Evolutionary conservation across 2,329 filamentous ascomycete genomes (phyloP).

Genomic region (Xylaria sp.): DNA sequence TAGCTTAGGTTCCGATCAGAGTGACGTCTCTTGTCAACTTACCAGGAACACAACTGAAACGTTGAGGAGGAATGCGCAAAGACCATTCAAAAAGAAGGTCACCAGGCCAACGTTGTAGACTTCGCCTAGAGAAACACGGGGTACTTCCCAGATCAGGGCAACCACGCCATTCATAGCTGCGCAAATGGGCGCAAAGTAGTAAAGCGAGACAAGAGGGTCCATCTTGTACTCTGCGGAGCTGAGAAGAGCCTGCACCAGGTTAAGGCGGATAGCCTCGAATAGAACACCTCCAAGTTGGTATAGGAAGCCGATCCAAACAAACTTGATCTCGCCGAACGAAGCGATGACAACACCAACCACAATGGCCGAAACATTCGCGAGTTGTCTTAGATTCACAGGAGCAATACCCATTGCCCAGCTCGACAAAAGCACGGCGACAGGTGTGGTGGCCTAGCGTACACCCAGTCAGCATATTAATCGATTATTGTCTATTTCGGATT

Average conservation of each 20-base stretch:
- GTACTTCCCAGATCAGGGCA: constrained; percentile 78
- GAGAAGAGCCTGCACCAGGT: constrained; percentile 84
- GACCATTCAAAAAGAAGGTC: constrained; percentile 78
- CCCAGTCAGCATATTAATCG: constrained; percentile 29
- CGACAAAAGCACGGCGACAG: constrained; percentile 89
- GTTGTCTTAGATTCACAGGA: constrained; percentile 83
- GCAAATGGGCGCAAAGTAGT: constrained; percentile 89
- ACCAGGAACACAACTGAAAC: constrained; percentile 88
- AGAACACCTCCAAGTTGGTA: constrained; percentile 82
- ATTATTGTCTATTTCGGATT: neutral
- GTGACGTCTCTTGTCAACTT: constrained; percentile 53
- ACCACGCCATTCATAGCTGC: constrained; percentile 82
- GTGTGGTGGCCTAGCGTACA: constrained; percentile 79
- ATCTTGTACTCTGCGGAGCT: constrained; percentile 90
- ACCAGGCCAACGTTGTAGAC: constrained; percentile 78
- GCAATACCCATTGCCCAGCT: constrained; percentile 89
- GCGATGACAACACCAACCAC: constrained; percentile 95
- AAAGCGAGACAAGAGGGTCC: constrained; percentile 87
- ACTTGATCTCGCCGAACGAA: constrained; percentile 94
- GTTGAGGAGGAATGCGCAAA: constrained; percentile 83
- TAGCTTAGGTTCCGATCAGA: constrained; percentile 37
- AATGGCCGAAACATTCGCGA: constrained; percentile 94
- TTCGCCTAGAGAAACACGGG: constrained; percentile 73
- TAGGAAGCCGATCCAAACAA: constrained; percentile 81
- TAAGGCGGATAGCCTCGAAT: constrained; percentile 84